Evolutionary conservation across 768 basidiomycete genomes (phyloP).

Genomic region (Suillus brevipes): DNA sequence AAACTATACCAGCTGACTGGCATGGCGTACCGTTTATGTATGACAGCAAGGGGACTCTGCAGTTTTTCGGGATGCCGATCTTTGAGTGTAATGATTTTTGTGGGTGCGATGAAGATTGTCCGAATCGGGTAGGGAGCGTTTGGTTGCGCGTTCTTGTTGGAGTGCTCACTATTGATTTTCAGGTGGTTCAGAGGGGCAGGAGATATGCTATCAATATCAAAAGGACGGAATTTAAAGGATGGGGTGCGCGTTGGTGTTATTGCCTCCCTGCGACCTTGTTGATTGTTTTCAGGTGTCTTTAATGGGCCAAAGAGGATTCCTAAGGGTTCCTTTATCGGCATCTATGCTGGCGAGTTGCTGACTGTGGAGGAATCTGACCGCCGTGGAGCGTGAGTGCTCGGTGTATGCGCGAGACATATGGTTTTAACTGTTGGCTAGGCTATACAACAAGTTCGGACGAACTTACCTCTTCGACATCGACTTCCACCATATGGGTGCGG

Average conservation of each 20-base stretch:
- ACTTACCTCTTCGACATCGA: constrained; percentile 87
- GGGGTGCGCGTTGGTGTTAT: constrained; percentile 55
- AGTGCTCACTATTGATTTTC: neutral
- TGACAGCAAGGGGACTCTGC: constrained; percentile 58
- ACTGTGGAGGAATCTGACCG: constrained; percentile 64
- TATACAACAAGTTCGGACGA: constrained; percentile 71
- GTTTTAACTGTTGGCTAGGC: constrained; percentile 37
- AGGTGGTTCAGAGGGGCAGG: constrained; percentile 87
- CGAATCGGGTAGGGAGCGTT: constrained; percentile 63
- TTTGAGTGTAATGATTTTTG: constrained; percentile 88
- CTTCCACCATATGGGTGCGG: constrained; percentile 60
- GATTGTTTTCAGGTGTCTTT: constrained; percentile 59
- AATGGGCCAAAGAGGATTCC: constrained; percentile 64
- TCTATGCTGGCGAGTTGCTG: constrained; percentile 84
- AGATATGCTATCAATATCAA: constrained; percentile 60
- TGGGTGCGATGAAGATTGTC: constrained; percentile 77
- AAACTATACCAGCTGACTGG: constrained; percentile 31
- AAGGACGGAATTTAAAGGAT: constrained; percentile 78
- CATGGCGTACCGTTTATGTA: constrained; percentile 65
- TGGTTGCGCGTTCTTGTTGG: neutral
- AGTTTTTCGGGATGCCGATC: constrained; percentile 55
- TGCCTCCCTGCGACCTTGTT: neutral
- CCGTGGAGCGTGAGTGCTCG: constrained; percentile 61
- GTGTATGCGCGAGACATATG: neutral
- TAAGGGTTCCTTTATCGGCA: constrained; percentile 71